Evolutionary conservation across 257 asterid species (phyloP).

Genomic region (Salvia hispanica): DNA sequence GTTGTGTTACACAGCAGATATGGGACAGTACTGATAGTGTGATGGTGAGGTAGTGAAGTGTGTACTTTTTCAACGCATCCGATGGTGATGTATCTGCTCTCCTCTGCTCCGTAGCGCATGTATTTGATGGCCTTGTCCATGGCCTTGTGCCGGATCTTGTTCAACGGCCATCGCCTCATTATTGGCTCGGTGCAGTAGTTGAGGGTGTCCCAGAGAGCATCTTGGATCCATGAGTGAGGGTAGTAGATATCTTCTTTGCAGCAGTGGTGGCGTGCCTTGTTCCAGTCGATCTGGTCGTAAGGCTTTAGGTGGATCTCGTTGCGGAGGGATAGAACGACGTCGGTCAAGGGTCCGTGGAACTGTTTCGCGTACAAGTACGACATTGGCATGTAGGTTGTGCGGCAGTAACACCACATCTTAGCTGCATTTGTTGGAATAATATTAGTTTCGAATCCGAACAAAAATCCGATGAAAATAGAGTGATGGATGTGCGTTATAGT

Average conservation of each 20-base stretch:
- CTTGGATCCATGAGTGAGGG: slow-evolving; percentile 64
- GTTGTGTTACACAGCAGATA: too few relatives aligned
- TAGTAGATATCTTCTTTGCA: slow-evolving; percentile 76
- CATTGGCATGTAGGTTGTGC: slow-evolving; percentile 87
- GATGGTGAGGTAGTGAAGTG: too few relatives aligned
- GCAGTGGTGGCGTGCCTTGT: slow-evolving; percentile 72
- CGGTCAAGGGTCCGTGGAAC: slow-evolving; percentile 68
- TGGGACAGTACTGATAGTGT: too few relatives aligned
- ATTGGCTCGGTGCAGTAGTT: slow-evolving; percentile 63
- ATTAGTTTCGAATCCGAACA: too few relatives aligned
- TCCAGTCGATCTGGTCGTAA: slow-evolving; percentile 71
- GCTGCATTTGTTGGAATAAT: slow-evolving; percentile 40
- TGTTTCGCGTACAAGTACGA: slow-evolving; percentile 64
- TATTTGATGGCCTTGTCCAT: slow-evolving; percentile 53
- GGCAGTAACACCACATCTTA: slow-evolving; percentile 88
- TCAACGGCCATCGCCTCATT: slow-evolving; percentile 70
- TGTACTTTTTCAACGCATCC: slow-evolving; percentile 65
- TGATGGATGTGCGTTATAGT: not conserved
- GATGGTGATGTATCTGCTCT: slow-evolving; percentile 58
- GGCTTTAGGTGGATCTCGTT: slow-evolving; percentile 61
- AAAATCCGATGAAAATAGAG: too few relatives aligned
- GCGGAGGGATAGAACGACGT: slow-evolving; percentile 62
- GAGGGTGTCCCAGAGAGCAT: slow-evolving; percentile 62
- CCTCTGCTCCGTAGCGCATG: slow-evolving; percentile 68
- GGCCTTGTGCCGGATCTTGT: slow-evolving; percentile 62